Base-by-base conservation (phyloP, 1,284 basidiomycete genomes). In the Boletus sp. region DNA sequence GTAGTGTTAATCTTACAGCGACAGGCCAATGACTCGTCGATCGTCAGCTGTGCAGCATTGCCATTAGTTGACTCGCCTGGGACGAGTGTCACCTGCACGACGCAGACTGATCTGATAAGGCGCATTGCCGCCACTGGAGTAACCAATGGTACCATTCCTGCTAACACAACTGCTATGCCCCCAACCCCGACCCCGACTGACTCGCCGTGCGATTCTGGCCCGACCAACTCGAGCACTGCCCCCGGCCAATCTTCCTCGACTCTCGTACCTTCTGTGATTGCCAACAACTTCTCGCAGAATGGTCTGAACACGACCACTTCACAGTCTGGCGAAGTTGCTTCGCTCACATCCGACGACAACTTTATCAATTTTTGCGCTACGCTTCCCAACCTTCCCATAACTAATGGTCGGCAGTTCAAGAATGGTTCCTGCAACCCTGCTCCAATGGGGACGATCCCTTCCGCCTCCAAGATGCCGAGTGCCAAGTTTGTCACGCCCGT, bases 381-480 rank as follows among this genome's bases (percentile, higher is more conserved):
- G 10, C 46, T 65, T 5, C 52, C 66, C 0, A 26, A 57, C 26
- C 57, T 69, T 27, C 61, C 67, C 8, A 62, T 74, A 20, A 75
- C 73, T 23, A 69, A 76, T 53, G 71, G 76, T 41, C 52, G 65
- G 46, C 74, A 78, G 53, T 56, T 72, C 53, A 62, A 58, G 37
- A 64, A 64, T 8, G 78, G 80, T 22, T 80, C 77, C n/a, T 82
- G 80, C 63, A 82, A 82, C 64, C 68, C 73, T 43, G 68, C 70
- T 29, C 75, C 76, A 9, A 75, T 76, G 73, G 76, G 76, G 43
- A 56, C 55, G 26, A 75, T 77, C 45, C 71, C 76, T 20, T 61
- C 73, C 14, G 57, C 52, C 14, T 56, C 64, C 23, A 72, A 73
- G 56, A 75, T 78, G 68, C 78, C 79, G 6, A 70, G 71, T 1